Base-by-base conservation (phyloP, 495 filamentous ascomycete species). In the Penicillium macrosclerotiorum region DNA sequence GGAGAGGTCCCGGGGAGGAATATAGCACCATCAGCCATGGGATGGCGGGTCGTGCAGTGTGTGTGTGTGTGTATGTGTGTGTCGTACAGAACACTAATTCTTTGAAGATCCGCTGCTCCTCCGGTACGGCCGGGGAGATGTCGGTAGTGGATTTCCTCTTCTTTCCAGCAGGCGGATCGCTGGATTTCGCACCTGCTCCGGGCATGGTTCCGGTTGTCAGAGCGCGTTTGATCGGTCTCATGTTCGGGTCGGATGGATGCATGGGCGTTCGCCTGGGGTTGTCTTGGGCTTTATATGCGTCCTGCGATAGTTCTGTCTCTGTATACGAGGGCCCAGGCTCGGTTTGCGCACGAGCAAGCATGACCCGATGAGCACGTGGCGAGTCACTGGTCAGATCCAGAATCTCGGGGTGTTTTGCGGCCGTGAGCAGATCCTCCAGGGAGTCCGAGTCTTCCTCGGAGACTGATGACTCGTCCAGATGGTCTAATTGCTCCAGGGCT, bases 91-190 rank as follows among this genome's bases (percentile, higher is more conserved):
- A 88, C 0, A 64, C 66, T 12, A 87, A 59, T 0, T 70, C 77
- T 36, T 75, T 80, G 64, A 94, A 86, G 8, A 91, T 79, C 52
- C 81, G 77, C 43, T 80, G 69, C 4, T 71, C 59, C 43, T 84
- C 81, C 2, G 85, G 80, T 1, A 81, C 67, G 3, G 67, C 35
- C 26, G 63, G 74, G 40, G 60, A 38, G 43, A 58, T 57, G 9
- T 54, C 53, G 31, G 43, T 41, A 1, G 37, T 42, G n/a, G n/a
- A n/a, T 7, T 57, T 65, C 40, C 52, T 59, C 38, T 64, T 61
- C 57, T 64, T 67, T 11, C 36, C 29, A 25, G 47, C 43, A 45
- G 44, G 38, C 4, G 48, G 45, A 20, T 31, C 36, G 11, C 9
- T 36, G n/a, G 9, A 40, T 37, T 51, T 58, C 7, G 5, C 11